Base-by-base conservation (phyloP, 805 yeast genomes). In the Candida patagonica region DNA sequence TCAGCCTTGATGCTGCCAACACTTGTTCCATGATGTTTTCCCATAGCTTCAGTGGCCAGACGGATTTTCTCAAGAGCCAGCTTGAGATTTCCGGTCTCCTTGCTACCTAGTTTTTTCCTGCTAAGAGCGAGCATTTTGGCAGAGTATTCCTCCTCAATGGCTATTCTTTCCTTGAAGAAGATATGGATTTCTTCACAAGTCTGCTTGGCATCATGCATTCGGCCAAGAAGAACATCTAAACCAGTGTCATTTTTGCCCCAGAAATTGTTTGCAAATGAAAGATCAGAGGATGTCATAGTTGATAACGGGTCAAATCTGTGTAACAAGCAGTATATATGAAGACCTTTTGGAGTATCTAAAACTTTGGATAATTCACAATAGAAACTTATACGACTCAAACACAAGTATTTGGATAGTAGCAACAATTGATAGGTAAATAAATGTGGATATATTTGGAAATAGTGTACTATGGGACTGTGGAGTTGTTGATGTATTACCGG, bases 61-160 rank as follows among this genome's bases (percentile, higher is more conserved):
- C 70, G 62, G 38, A 86, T 62, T 19, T 66, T 63, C 35, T 80
- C 85, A 7, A 85, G 63, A 6, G 85, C 70, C 6, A 67, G 63
- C 48, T 69, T 74, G 43, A 80, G 57, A 0, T 76, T 60, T 0
- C 88, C 89, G 0, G 72, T 65, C 48, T 77, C 84, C 42, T 63
- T 66, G 2, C 71, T 54, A 1, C 87, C 88, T 3, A 76, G 57
- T 1, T 63, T 51, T 48, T 67, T 70, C 37, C 62, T 59, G 16
- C 82, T 62, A 17, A 85, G 60, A 12, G 69, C 65, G 32, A 62
- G 62, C 48, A 86, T 56, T 43, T 67, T 69, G 41, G 73, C 70
- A 27, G 78, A 62, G 52, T 82, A 83, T 20, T 86, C 95, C 44
- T 76, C 80, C 51, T 85, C 95, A 29, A 86, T 70, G 12, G 72